Evolutionary conservation across 495 filamentous ascomycete species (phyloP).

Genomic region (Clohesyomyces aquaticus): DNA sequence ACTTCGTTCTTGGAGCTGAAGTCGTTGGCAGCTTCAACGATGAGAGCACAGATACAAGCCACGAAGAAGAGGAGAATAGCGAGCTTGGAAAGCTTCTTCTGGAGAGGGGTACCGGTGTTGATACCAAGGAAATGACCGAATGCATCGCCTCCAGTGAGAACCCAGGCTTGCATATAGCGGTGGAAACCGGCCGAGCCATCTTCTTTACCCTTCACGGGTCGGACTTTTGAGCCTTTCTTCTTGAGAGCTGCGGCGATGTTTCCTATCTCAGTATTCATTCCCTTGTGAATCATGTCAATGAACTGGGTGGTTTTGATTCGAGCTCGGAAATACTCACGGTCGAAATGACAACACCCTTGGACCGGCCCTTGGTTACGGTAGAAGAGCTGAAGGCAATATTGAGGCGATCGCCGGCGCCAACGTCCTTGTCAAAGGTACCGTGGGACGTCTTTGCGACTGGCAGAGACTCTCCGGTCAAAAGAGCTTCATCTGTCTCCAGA

Average conservation of each 20-base stretch:
- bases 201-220: conserved; percentile 45
- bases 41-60: conserved; percentile 68
- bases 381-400: conserved; percentile 74
- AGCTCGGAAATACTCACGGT: too few relatives aligned
- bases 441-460: conserved; percentile 60
- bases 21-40: conserved; percentile 66
- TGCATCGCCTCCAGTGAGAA: conserved; percentile 64
- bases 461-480: conserved; percentile 75
- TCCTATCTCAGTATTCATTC: conserved; percentile 74
- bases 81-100: conserved; percentile 70
- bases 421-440: conserved; percentile 45
- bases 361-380: conserved; percentile 70
- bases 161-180: conserved; percentile 68
- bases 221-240: conserved; percentile 50
- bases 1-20: conserved; percentile 64
- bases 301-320: too few relatives aligned
- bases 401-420: conserved; percentile 66
- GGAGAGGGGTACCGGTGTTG: conserved; percentile 62
- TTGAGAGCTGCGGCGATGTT: conserved; percentile 67
- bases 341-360: conserved; percentile 64
- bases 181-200: conserved; percentile 50
- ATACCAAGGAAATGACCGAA: conserved; percentile 59
- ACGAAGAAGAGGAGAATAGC: conserved; percentile 69
- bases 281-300: too few relatives aligned
- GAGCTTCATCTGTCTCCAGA: conserved; percentile 71